A percentile compares a stretch with the other conserved stretches of the same genome.
phyloP scores from a whole-genome alignment of 768 basidiomycete species.

The Leucosporidium yakuticum region DNA sequence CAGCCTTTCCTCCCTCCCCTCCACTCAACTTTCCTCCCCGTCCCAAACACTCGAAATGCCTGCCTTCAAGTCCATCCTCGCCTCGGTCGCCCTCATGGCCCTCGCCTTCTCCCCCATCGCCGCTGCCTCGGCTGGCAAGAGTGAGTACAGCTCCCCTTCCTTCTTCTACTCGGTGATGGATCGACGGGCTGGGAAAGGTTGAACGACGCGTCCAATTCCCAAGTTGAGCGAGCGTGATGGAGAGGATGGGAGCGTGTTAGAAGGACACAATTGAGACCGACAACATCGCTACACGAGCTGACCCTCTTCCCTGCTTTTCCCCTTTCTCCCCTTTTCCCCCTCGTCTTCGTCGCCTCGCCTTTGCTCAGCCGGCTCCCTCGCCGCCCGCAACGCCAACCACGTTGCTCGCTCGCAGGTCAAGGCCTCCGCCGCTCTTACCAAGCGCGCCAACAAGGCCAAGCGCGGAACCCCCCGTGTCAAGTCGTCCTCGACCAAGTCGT shows the following conservation, averaged over 20 bases:
- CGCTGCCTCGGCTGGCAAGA: constrained; percentile 13
- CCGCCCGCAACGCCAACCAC: constrained; percentile 22
- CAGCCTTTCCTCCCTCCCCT: too few relatives aligned
- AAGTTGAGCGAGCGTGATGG: too few relatives aligned
- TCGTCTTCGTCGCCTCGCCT: too few relatives aligned
- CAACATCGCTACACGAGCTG: too few relatives aligned
- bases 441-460: background rate
- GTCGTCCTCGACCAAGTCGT: too few relatives aligned
- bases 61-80: constrained; percentile 29
- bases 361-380: background rate
- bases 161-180: too few relatives aligned
- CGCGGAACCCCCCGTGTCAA: too few relatives aligned
- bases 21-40: too few relatives aligned
- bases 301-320: background rate
- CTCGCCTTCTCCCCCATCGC: constrained; percentile 25
- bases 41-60: constrained; percentile 16
- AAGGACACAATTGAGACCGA: too few relatives aligned
- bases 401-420: background rate
- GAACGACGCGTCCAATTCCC: too few relatives aligned
- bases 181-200: too few relatives aligned
- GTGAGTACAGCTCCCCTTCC: background rate
- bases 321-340: background rate
- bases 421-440: background rate
- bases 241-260: too few relatives aligned
- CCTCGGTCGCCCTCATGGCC: constrained; percentile 26